Evolutionary conservation across 768 basidiomycete genomes (phyloP).

Genomic region (Lactarius tabidus): DNA sequence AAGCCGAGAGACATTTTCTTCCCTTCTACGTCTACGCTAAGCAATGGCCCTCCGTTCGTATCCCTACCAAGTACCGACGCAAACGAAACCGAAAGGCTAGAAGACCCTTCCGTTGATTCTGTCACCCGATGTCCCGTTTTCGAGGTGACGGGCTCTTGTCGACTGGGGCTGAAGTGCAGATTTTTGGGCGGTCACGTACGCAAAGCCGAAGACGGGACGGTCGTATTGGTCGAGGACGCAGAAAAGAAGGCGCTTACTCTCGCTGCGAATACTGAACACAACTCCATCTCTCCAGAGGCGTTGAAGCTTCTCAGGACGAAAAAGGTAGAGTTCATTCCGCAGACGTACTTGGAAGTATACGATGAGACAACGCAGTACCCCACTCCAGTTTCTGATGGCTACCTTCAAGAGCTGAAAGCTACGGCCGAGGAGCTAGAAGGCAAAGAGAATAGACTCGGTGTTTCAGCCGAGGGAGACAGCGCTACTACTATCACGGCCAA

Average conservation of each 20-base stretch:
- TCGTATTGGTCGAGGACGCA: slow-evolving; percentile 49
- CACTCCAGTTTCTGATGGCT: slow-evolving; percentile 57
- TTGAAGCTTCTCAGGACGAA: slow-evolving; percentile 61
- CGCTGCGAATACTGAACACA: slow-evolving; percentile 56
- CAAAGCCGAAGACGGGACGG: slow-evolving; percentile 41
- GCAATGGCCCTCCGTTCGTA: slow-evolving; percentile 50
- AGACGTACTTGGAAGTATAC: background rate
- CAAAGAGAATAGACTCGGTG: slow-evolving; percentile 15
- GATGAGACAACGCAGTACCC: slow-evolving; percentile 47
- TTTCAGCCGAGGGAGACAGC: slow-evolving; percentile 17
- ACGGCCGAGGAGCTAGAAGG: background rate
- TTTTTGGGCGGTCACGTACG: slow-evolving; percentile 77
- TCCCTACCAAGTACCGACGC: slow-evolving; percentile 25
- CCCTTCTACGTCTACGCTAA: slow-evolving; percentile 43
- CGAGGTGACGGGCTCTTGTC: slow-evolving; percentile 67
- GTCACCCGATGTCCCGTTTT: slow-evolving; percentile 63
- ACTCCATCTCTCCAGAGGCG: slow-evolving; percentile 55
- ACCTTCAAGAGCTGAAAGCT: slow-evolving; percentile 50
- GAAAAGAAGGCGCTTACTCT: slow-evolving; percentile 51
- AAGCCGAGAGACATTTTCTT: slow-evolving; percentile 73
- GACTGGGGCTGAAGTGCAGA: slow-evolving; percentile 85
- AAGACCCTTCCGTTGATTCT: slow-evolving; percentile 42
- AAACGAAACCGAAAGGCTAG: slow-evolving; percentile 31
- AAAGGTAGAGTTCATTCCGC: slow-evolving; percentile 46
- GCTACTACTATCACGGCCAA: slow-evolving; percentile 3